Base-by-base conservation (phyloP, 139 green algal species). In the Chlamydomonas asymmetrica region DNA sequence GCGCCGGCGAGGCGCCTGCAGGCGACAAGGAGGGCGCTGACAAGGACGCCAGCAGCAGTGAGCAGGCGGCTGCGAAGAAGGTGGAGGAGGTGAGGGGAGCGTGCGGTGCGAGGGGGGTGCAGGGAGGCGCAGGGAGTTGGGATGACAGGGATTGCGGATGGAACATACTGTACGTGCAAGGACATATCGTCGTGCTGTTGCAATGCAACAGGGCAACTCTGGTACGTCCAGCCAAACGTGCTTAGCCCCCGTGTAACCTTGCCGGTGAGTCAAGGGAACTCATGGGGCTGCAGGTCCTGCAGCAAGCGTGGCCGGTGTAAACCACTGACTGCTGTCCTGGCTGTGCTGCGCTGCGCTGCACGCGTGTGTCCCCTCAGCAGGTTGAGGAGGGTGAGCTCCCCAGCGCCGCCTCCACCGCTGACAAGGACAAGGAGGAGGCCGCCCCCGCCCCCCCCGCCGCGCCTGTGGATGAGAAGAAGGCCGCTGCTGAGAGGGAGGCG, bases 371-470 rank as follows among this genome's bases (percentile, higher is more conserved):
- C 39, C 23, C 57, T 23, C 45, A 84, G 68, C 62, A 84, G 64
- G 72, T 78, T 39, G 89, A 95, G 73, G 81, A 89, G 73, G 79
- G 71, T 29, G 84, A 91, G 74, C 75, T 86, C 1, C 66, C 63
- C 18, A 23, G 8, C n/a, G 0, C 39, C 68, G 0, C 66, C 35
- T 5, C 61, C 72, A 31, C 72, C 61, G 29, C 60, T 39, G 63
- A 75, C 22, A 74, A 48, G 13, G 64, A 37, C 35, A 74, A 74
- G 54, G 63, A 80, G 74, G 22, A 74, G 48, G 16, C 48, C 35
- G 48, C 27, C 9, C 5, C 43, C 48, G 5, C 48, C 9, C 63
- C 39, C 13, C 38, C 68, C 49, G 34, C 66, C 45, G 9, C 66
- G 20, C 37, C 61, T 23, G 32, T 71, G 5, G 78, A 85, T 18